Percentiles rank a stretch among this genome's conserved stretches.
These are phyloP conservation scores for Nannizzia gypsea DNA, from an alignment of 2,329 filamentous ascomycete species.

Conservation along the genomic window DNA sequence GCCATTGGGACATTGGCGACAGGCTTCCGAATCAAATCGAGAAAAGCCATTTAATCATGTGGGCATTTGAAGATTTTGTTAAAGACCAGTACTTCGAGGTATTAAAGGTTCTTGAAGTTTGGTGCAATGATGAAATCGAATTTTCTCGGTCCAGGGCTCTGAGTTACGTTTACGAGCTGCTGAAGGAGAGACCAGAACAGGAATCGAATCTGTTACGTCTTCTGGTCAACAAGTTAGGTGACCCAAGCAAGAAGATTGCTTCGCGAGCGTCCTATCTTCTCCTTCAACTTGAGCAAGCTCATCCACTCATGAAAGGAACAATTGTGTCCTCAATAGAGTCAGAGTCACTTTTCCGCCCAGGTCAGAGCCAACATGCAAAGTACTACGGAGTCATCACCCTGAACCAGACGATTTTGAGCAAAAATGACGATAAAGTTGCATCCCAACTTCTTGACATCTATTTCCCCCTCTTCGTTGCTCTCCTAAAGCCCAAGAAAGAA, in stretches of 20 bases:
- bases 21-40: conserved; percentile 62
- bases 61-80: conserved; percentile 91
- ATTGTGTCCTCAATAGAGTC: conserved; percentile 77
- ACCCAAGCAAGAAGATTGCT: conserved; percentile 88
- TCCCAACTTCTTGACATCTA: conserved; percentile 78
- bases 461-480: conserved; percentile 72
- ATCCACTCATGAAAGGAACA: conserved; percentile 86
- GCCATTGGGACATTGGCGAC: conserved; percentile 57
- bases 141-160: conserved; percentile 80
- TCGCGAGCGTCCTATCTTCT: conserved; percentile 86
- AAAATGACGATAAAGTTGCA: conserved; percentile 68
- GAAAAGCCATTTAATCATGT: conserved; percentile 66
- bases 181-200: conserved; percentile 94
- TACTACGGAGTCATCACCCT: conserved; percentile 95
- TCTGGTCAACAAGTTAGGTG: conserved; percentile 91
- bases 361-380: conserved; percentile 76
- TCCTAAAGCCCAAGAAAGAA: conserved; percentile 55
- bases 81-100: conserved; percentile 91
- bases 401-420: conserved; percentile 88
- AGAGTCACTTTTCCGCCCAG: conserved; percentile 74
- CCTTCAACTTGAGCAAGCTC: conserved; percentile 76
- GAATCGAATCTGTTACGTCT: conserved; percentile 86
- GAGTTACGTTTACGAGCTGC: conserved; percentile 78
- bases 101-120: conserved; percentile 77
- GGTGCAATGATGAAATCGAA: conserved; percentile 91